A percentile compares a stretch with the other conserved stretches of the same genome.
Evolutionary conservation across 768 basidiomycete species (phyloP).

Genomic region (Fistulinella prunicolor): DNA sequence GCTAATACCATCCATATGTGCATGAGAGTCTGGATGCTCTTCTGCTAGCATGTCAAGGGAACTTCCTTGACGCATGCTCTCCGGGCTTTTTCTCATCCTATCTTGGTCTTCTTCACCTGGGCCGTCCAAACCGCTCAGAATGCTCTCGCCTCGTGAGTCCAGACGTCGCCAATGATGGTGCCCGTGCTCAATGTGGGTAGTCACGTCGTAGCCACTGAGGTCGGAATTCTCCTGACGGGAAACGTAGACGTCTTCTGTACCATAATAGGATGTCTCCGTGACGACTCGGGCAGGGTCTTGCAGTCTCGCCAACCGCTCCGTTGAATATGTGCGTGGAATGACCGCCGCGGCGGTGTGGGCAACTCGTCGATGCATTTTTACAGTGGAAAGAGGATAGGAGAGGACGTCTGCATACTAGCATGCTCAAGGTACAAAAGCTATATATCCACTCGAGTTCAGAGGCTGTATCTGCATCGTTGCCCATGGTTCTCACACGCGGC

Average conservation of each 20-base stretch:
- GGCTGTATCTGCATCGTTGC: conserved; percentile 25
- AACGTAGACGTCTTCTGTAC: conserved; percentile 5
- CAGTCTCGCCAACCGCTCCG: conserved; percentile 12
- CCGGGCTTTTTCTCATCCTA: conserved; percentile 32
- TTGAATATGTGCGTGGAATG: conserved; percentile 18
- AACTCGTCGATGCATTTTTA: conserved; percentile 31
- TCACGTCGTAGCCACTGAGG: conserved; percentile 21
- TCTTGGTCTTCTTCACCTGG: conserved; percentile 24
- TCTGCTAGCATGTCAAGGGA: conserved; percentile 39
- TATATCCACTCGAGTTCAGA: conserved; percentile 20
- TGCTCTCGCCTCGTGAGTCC: conserved; percentile 32
- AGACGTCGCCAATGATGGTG: conserved; percentile 31
- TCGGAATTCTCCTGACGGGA: conserved; percentile 13
- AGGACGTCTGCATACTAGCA: conserved; percentile 1
- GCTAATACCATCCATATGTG: conserved; percentile 8
- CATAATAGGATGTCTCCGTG: conserved; percentile 17
- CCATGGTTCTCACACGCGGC: conserved; percentile 14
- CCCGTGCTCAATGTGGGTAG: conserved; percentile 18
- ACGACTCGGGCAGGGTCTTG: conserved; percentile 20
- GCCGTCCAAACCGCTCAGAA: conserved; percentile 29
- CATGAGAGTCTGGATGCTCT: conserved; percentile 23
- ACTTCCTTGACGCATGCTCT: conserved; percentile 30
- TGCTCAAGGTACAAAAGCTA: conserved; percentile 10
- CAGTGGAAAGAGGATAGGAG: neutral
- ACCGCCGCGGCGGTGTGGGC: conserved; percentile 31